These are phyloP conservation scores for Plantago ovata DNA, from an alignment of 257 asterid species.

Conservation along the genomic window DNA sequence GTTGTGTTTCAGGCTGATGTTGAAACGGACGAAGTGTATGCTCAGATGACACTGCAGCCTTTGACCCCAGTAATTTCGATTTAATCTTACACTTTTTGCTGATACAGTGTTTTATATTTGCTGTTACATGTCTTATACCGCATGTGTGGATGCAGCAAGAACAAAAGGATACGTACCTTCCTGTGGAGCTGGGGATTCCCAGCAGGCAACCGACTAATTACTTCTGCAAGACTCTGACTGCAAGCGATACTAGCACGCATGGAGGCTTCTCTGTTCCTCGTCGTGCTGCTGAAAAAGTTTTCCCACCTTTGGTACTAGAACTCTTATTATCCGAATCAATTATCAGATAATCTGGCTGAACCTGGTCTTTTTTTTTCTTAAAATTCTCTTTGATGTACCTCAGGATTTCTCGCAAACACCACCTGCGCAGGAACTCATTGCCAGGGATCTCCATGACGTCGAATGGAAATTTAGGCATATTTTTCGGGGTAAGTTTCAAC, in stretches of 20 bases:
- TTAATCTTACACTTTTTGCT: conserved; percentile 4
- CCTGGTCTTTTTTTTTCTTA: background rate
- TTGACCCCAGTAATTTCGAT: conserved; percentile 57
- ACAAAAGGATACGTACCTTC: conserved; percentile 82
- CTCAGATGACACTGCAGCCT: conserved; percentile 98
- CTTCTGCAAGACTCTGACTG: conserved; percentile 95
- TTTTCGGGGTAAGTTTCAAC: conserved; percentile 65
- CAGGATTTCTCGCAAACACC: conserved; percentile 97
- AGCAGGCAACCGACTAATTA: conserved; percentile 91
- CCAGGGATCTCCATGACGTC: conserved; percentile 91
- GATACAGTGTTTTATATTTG: conserved; percentile 7
- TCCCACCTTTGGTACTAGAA: conserved; percentile 79
- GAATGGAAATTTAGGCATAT: conserved; percentile 99
- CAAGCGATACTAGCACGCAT: conserved; percentile 96
- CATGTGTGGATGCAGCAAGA: conserved; percentile 63
- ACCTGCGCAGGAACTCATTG: conserved; percentile 95
- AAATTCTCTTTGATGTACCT: conserved; percentile 17
- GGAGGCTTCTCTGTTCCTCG: conserved; percentile 99
- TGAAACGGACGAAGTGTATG: conserved; percentile 96
- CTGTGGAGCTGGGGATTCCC: conserved; percentile 84
- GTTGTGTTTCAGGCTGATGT: conserved; percentile 79
- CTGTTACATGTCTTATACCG: conserved; percentile 8
- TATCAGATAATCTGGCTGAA: conserved; percentile 3
- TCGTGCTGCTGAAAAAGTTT: conserved; percentile 99
- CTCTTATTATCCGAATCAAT: conserved; percentile 15